Conservation (phyloP, 1,284 basidiomycete species). For the Ustilago cynodontis region DNA sequence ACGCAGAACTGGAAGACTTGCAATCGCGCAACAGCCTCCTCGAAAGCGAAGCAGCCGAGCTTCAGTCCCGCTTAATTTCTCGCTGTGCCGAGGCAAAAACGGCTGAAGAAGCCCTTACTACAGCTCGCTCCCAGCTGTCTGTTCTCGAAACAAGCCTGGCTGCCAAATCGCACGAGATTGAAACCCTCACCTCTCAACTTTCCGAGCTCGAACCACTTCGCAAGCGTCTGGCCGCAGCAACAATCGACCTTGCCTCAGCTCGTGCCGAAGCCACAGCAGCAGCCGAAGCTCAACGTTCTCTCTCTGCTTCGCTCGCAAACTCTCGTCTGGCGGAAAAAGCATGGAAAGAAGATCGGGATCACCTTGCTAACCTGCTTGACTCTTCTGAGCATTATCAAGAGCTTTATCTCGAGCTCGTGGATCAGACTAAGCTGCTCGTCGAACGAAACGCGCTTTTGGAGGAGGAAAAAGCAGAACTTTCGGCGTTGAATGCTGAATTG, state of each 20-base stretch:
- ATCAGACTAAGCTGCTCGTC: slow-evolving; percentile 38
- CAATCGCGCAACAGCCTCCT: slow-evolving; percentile 22
- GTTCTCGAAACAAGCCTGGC: slow-evolving; percentile 26
- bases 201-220: slow-evolving; percentile 32
- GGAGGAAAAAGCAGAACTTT: slow-evolving; percentile 32
- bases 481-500: slow-evolving; percentile 43
- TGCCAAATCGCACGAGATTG: slow-evolving; percentile 33
- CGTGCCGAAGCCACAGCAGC: slow-evolving; percentile 18
- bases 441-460: slow-evolving; percentile 40
- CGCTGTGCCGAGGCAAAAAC: slow-evolving; percentile 30
- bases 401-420: slow-evolving; percentile 41
- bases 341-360: slow-evolving; percentile 39
- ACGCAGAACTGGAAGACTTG: slow-evolving; percentile 21
- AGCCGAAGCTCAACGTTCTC: slow-evolving; percentile 26
- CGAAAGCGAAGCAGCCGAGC: slow-evolving; percentile 23
- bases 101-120: slow-evolving; percentile 28
- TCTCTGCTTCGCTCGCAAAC: slow-evolving; percentile 34
- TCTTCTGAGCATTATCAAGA: slow-evolving; percentile 26
- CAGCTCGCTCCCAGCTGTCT: slow-evolving; percentile 20
- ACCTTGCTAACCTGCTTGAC: slow-evolving; percentile 31
- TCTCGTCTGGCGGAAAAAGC: slow-evolving; percentile 38
- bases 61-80: slow-evolving; percentile 14
- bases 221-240: slow-evolving; percentile 4
- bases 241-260: slow-evolving; percentile 4
- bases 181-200: slow-evolving; percentile 19